phyloP scores from a whole-genome alignment of 169 alveolate species.

The Plasmodium adleri region DNA sequence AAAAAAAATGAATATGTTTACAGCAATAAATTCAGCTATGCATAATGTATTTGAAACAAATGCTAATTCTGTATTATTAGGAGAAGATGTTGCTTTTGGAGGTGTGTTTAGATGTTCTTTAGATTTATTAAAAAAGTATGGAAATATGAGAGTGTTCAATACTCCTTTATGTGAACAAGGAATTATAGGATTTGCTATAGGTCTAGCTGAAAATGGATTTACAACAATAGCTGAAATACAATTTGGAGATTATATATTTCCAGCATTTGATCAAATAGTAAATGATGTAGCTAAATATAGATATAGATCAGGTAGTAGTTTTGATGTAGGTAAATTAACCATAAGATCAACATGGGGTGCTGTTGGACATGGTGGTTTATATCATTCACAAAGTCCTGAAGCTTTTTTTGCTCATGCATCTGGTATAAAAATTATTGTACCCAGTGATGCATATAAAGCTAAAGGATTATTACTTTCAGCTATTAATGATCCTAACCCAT shows the following conservation, averaged over 20 bases:
- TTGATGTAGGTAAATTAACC: constrained; percentile 94
- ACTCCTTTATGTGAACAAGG: constrained; percentile 98
- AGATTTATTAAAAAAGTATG: constrained; percentile 94
- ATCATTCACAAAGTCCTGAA: constrained; percentile 97
- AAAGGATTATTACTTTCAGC: constrained; percentile 93
- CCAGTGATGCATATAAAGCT: constrained; percentile 97
- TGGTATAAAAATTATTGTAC: constrained; percentile 95
- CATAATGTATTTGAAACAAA: constrained; percentile 94
- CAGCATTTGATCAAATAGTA: constrained; percentile 97
- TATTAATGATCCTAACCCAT: constrained; percentile 93
- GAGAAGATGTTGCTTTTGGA: constrained; percentile 99
- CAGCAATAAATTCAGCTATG: constrained; percentile 94
- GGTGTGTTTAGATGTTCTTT: constrained; percentile 98
- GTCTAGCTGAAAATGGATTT: constrained; percentile 93
- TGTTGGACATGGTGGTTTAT: constrained; percentile 98
- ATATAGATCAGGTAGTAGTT: constrained; percentile 94
- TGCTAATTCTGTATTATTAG: constrained; percentile 92
- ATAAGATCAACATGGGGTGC: constrained; percentile 97
- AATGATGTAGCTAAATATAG: constrained; percentile 98
- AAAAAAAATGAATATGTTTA: constrained; percentile 92
- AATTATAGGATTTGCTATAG: constrained; percentile 97
- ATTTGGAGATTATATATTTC: constrained; percentile 98
- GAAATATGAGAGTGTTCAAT: constrained; percentile 94
- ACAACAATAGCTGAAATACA: constrained; percentile 98
- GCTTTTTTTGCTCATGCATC: constrained; percentile 97